Percentiles rank a stretch among this genome's conserved stretches.
phyloP scores from a whole-genome alignment of 202 grass and related monocot species.

The Panicum virgatum region DNA sequence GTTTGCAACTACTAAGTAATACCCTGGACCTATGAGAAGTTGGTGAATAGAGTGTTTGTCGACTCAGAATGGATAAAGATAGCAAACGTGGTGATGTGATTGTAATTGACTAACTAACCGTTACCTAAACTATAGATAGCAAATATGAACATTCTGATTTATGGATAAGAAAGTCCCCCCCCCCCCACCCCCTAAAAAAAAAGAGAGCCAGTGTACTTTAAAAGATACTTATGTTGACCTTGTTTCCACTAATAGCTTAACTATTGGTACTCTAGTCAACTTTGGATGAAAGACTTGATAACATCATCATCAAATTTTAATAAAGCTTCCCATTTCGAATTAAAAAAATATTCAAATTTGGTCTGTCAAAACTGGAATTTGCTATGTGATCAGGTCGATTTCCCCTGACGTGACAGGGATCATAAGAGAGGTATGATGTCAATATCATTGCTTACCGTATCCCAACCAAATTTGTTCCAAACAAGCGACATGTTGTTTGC shows the following conservation, averaged over 20 bases:
- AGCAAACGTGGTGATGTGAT: not conserved
- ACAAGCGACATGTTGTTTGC: slow-evolving; percentile 74
- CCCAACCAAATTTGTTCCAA: slow-evolving; percentile 89
- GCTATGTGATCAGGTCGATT: not conserved
- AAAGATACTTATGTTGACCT: not conserved
- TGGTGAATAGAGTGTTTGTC: not conserved
- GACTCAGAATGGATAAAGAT: not conserved
- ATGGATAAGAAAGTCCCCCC: not conserved
- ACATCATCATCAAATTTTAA: not conserved
- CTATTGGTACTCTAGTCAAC: not conserved
- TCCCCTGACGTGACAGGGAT: not conserved
- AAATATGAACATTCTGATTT: not conserved
- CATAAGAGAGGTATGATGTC: not conserved
- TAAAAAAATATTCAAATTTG: no score
- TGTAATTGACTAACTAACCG: not conserved
- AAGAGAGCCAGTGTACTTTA: not conserved
- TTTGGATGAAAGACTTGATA: not conserved
- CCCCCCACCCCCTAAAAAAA: no score
- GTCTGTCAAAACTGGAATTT: no score
- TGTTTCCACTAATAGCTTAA: not conserved
- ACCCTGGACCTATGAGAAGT: not conserved
- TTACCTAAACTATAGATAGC: slow-evolving; percentile 1
- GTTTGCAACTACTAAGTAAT: slow-evolving; percentile 8
- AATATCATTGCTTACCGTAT: slow-evolving; percentile 47
- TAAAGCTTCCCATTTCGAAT: no score